These are phyloP conservation scores for Abrus precatorius DNA, from an alignment of 306 rosid genomes.

Conservation along the genomic window DNA sequence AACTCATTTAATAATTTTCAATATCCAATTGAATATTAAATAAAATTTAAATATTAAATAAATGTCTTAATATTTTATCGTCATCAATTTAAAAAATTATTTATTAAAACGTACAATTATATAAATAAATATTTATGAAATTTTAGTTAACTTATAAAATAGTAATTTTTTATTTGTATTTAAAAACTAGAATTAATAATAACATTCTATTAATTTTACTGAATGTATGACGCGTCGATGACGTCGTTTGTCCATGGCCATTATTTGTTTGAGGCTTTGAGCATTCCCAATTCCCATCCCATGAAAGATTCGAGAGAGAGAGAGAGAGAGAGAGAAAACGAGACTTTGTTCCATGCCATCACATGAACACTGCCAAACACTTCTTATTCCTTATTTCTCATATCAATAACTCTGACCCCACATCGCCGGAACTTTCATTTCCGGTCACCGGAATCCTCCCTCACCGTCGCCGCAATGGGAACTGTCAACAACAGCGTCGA, in stretches of 20 bases:
- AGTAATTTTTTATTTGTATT: too few species aligned
- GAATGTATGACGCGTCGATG: background rate
- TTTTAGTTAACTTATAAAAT: too few species aligned
- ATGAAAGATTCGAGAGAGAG: background rate
- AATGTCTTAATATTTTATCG: too few species aligned
- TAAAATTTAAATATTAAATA: too few species aligned
- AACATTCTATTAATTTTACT: background rate
- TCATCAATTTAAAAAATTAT: too few species aligned
- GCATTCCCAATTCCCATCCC: background rate
- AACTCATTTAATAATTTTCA: too few species aligned
- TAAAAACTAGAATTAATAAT: too few species aligned
- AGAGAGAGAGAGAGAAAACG: background rate
- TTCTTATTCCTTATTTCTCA: background rate
- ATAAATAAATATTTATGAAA: too few species aligned
- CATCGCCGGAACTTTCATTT: conserved; percentile 39
- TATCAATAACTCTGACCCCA: conserved; percentile 31
- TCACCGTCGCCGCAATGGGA: conserved; percentile 50
- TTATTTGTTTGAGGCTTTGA: background rate
- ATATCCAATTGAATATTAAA: too few species aligned
- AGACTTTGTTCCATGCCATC: background rate
- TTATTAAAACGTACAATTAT: too few species aligned
- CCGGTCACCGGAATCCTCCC: conserved; percentile 26
- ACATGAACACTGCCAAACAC: background rate
- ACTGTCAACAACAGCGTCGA: conserved; percentile 65
- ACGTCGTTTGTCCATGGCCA: background rate